These are phyloP conservation scores for Cinnamomum chago DNA, from an alignment of 164 flowering plant genomes.

Conservation along the genomic window DNA sequence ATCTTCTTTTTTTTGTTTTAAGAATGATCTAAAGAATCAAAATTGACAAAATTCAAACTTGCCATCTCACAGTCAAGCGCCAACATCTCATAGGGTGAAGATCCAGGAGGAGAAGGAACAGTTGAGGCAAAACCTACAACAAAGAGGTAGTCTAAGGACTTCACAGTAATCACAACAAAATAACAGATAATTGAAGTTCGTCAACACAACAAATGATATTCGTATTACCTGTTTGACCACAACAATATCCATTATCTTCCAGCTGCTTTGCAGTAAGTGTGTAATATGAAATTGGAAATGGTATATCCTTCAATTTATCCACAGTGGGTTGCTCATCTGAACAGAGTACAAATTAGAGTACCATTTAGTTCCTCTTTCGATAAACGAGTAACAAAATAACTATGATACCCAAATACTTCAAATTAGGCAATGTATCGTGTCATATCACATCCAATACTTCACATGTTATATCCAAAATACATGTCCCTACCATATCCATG, in stretches of 20 bases:
- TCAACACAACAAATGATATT: not conserved
- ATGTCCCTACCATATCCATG: too few species aligned
- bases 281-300: conserved; percentile 82
- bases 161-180: not conserved
- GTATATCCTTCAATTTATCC: conserved; percentile 40
- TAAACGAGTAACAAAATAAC: not conserved
- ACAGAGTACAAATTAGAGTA: conserved; percentile 8
- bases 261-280: conserved; percentile 72
- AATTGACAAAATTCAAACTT: conserved; percentile 15
- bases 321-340: conserved; percentile 12
- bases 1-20: not conserved
- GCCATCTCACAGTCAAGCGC: conserved; percentile 99
- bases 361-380: not conserved
- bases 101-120: conserved; percentile 65
- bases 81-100: conserved; percentile 52
- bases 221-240: conserved; percentile 48
- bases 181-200: not conserved
- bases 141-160: not conserved
- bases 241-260: conserved; percentile 80
- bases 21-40: not conserved
- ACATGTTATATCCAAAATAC: too few species aligned
- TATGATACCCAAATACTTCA: too few species aligned
- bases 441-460: too few species aligned
- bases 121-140: conserved; percentile 68
- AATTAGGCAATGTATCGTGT: too few species aligned